Evolutionary conservation across 2,329 filamentous ascomycete genomes (phyloP), one percentile per base, ranked within the genome.

Genomic region (Plectosphaerella plurivora): DNA sequence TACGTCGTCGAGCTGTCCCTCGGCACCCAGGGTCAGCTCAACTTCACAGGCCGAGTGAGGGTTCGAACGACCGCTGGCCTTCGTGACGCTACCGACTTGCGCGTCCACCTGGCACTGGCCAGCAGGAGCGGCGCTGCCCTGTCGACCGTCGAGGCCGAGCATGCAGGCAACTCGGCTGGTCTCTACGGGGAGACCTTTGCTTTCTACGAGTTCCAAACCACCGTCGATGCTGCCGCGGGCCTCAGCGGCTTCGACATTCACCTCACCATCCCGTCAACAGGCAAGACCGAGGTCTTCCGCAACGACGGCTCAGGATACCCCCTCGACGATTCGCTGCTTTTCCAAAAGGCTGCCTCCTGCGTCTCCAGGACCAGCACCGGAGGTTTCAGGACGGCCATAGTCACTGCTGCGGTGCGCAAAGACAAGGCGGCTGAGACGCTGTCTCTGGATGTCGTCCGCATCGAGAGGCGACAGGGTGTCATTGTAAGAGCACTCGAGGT

Each of bases 181-280:
- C 46, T 63, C 5, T 61, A 61, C 44, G 49, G 55, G 2, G 61
- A 65, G 47, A 24, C 6, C 1, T 70, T 71, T 44, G 47, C 55
- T 1, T 69, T 60, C 56, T 70, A 60, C 51, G 60, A 66, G 51
- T 71, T 67, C 47, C 50, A 54, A 3, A 59, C 61, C 4, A 37
- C 54, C 5, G 39, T 70, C 12, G 52, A 61, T 33, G 53, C 52
- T 35, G 52, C 49, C n/a, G 56, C 54, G 0, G 65, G 66, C 4
- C 63, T 69, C 54, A 62, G 59, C 55, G 64, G 59, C 45, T 69
- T 70, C 51, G 51, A 60, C 53, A 60, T 70, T 11, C 57, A 65
- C 37, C 37, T 65, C 35, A 59, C 53, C 10, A 61, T 56, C 5
- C 54, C 58, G 16, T 63, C 62, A 1, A 63, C 53, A 9, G 63